Base-by-base conservation (phyloP, 345 rosid genomes). In the Camelina neglecta region DNA sequence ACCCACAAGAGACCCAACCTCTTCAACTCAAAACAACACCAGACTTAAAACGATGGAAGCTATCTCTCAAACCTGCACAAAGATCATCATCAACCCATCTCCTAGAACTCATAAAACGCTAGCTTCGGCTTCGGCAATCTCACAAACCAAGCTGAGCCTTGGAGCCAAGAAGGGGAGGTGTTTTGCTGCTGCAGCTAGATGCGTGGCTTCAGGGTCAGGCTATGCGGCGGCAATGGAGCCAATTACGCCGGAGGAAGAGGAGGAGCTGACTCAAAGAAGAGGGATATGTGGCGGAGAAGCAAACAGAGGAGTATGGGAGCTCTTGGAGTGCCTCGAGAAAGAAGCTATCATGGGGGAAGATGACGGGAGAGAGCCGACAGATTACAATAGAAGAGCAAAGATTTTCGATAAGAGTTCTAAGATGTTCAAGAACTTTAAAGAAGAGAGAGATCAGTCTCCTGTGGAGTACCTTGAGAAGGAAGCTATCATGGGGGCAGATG, bases 291-390 rank as follows among this genome's bases (percentile, higher is more conserved):
- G 81, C 4, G 90, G 79, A 72, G 78, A 78, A 71, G 83, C 18
- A 9, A 66, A 51, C 21, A 65, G 67, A 77, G 89, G 86, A 47
- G 54, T 72, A 55, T 85, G 81, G 81, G 94, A 86, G 72, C 57
- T 88, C 64, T 71, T 90, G 44, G 97, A 88, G 72, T 87, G 91
- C 65, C 79, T 92, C 74, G 96, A 92, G 80, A 83, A 57, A 13
- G 98, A 93, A 75, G 98, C 94, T n/a, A 93, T 93, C 71, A 89
- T 87, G 94, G 98, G 95, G 5, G 87, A 83, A 6, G 96, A 93
- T 73, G 79, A 87, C 13, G 97, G 96, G 0, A 89, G 69, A 75
- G 83, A 90, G 15, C 88, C 95, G 8, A 60, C 47, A 18, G 96
- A 93, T 82, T 93, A 90, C 79, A 84, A 74, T 42, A 81, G 94